Evolutionary conservation across 1,284 basidiomycete species (phyloP), one percentile per base, ranked within the genome.

Genomic region (Leccinum subrobustum): DNA sequence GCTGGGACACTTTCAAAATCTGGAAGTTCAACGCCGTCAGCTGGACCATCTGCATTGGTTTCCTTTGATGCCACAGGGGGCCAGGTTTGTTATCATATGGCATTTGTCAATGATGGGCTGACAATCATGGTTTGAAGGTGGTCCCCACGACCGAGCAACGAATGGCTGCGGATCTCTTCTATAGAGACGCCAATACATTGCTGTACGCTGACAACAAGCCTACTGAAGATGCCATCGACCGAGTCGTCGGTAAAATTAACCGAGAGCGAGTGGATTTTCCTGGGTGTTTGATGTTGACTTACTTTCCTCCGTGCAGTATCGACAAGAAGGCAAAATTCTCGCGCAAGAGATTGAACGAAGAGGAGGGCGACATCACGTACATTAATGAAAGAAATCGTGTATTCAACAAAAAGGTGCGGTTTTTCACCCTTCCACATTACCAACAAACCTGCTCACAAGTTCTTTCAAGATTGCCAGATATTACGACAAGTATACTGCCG

Each of bases 321-420:
- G 92, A 94, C 77, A 92, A 92, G 79, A 89, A 92, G 73, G 82
- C 86, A 71, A 96, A 93, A 71, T 90, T 93, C 77, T 93, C 91
- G 39, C 82, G 95, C 65, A 93, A 94, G 76, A 85, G 95, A 61
- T 80, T 81, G 72, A 95, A 96, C 77, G 95, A 98, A 70, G 89
- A 92, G 57, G 91, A 96, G 64, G 95, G 92, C 59, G 95, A 98
- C 67, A 93, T 99, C 75, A 98, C 95, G 12, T 99, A 99, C 74
- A 99, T 99, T 86, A 99, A 99, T 82, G 94, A 98, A 75, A 89
- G 91, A 75, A 99, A 99, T 80, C 89, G 93, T 70, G 93, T 96
- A 57, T 99, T 98, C 84, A 99, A 98, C 87, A 96, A 96, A 80
- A 99, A 98, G 89, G 92, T 90, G 33, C n/a, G 78, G 62, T 31